These are phyloP conservation scores for Mycena epipterygia DNA, from an alignment of 768 basidiomycete species.

Conservation along the genomic window DNA sequence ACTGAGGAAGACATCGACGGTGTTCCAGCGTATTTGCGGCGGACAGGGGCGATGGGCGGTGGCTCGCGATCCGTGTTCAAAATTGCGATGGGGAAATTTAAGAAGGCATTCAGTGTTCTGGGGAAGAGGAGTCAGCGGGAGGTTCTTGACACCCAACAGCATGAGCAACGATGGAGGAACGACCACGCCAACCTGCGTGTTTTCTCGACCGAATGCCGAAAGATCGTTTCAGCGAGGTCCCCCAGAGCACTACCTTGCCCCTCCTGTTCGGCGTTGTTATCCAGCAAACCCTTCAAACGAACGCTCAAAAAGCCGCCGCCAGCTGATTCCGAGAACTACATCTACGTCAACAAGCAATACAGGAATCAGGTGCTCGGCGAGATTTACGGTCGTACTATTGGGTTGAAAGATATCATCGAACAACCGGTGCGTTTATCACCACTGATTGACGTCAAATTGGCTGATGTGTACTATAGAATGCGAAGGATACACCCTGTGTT, in stretches of 20 bases:
- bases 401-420: conserved; percentile 8
- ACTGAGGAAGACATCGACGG: neutral
- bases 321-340: neutral
- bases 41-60: neutral
- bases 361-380: neutral
- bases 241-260: neutral
- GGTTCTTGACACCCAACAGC: neutral
- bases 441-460: neutral
- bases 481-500: conserved; percentile 14
- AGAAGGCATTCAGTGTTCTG: neutral
- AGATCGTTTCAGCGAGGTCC: neutral
- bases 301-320: neutral
- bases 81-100: conserved; percentile 5
- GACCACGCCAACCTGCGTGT: conserved; percentile 12
- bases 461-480: neutral
- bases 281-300: neutral
- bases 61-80: conserved; percentile 9
- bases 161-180: conserved; percentile 17
- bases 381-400: conserved; percentile 10
- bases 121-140: neutral
- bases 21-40: neutral
- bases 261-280: neutral
- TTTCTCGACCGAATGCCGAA: conserved; percentile 10
- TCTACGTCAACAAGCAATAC: neutral
- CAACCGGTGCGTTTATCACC: neutral